phyloP scores from a whole-genome alignment of 2,329 filamentous ascomycete genomes.

The Pyrenophora tritici-repentis region DNA sequence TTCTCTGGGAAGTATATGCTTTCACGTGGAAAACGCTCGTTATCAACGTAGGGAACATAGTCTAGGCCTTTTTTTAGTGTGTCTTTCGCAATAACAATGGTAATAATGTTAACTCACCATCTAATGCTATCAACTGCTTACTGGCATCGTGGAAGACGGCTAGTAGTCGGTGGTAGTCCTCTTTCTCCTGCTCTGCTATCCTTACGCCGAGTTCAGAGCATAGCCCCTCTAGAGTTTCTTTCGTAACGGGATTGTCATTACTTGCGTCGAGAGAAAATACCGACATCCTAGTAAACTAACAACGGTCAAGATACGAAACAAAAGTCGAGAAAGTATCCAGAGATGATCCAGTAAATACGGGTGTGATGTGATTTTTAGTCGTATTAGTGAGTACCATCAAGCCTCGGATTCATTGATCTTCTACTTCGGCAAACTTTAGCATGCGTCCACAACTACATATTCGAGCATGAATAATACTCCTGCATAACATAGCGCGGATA shows the following conservation, averaged over 20 bases:
- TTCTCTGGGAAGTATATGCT: slow-evolving; percentile 33
- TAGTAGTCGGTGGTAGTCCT: slow-evolving; percentile 46
- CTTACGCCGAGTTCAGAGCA: slow-evolving; percentile 41
- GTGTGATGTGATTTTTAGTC: background rate
- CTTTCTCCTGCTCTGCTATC: slow-evolving; percentile 44
- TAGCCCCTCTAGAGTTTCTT: slow-evolving; percentile 37
- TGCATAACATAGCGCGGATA: no score
- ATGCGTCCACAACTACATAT: no score
- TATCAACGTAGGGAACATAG: slow-evolving; percentile 40
- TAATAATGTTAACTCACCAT: slow-evolving; percentile 33
- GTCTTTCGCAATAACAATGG: background rate
- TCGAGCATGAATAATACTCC: no score
- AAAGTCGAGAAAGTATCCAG: background rate
- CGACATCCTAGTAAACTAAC: slow-evolving; percentile 44
- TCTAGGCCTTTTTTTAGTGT: slow-evolving; percentile 21
- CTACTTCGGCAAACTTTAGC: no score
- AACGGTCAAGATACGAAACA: no score
- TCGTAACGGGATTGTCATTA: slow-evolving; percentile 43
- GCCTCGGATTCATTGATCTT: no score
- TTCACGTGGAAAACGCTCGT: slow-evolving; percentile 44
- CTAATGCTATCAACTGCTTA: slow-evolving; percentile 46
- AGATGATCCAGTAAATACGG: background rate
- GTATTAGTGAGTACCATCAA: background rate
- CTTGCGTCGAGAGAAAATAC: slow-evolving; percentile 45
- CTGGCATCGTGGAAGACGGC: slow-evolving; percentile 49